Evolutionary conservation across 2,329 filamentous ascomycete species (phyloP), one percentile per base, ranked within the genome.

Genomic region (Chrysoporthe austroafricana): DNA sequence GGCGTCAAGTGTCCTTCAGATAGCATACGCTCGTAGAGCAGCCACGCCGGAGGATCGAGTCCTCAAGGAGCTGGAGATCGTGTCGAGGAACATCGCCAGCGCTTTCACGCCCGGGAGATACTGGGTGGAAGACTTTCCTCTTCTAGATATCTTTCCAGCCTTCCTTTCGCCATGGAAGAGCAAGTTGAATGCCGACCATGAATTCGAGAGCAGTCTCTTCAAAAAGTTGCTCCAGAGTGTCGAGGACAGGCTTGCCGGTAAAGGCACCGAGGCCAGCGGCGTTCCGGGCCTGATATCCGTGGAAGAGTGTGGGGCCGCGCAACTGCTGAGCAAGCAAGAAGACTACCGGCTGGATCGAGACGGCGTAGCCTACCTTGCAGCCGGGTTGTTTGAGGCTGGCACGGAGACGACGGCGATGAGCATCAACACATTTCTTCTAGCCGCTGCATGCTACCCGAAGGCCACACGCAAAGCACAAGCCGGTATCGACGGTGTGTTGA

Each of bases 321-420:
- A 69, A 32, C 67, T 69, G 3, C 43, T 69, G 21, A 46, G 54
- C 7, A 50, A 52, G 13, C 26, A 26, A 13, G 43, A 42, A 4
- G 50, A 44, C 4, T n/a, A 62, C 2, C 32, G 58, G n/a, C 57
- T 67, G 8, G 59, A 60, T 3, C 62, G 59, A n/a, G 58, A 63
- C 9, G 62, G 58, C 16, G 57, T 68, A 13, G 65, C 65, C 1
- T 69, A 69, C 14, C 65, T 69, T 26, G 65, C 66, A 4, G 68
- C 68, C 26, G 68, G 68, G 1, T 60, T 69, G 26, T 69, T 69
- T 14, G 68, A 69, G 34, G 68, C 68, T 14, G 68, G 68, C 36
- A 68, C 68, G 3, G 68, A 69, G 58, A 69, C 68, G 16, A 69
- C 68, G 4, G 68, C 68, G 34, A 68, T 69, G 68, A 69, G 62